A percentile compares a stretch with the other conserved stretches of the same genome.
phyloP scores from a whole-genome alignment of 129 eudicot genomes.

The Flaveria bidentis region DNA sequence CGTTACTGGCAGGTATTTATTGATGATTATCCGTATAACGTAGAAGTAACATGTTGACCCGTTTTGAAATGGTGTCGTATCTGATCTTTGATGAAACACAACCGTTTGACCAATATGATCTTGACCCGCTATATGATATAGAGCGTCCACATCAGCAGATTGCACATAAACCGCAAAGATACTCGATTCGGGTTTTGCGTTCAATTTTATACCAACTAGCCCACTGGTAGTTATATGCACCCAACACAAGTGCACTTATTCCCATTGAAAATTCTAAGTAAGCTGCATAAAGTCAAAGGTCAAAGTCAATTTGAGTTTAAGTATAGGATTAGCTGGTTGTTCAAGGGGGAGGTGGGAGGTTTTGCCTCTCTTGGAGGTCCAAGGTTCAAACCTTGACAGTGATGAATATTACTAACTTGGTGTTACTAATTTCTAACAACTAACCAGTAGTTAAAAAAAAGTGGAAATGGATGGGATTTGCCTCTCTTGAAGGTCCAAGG shows the following conservation, averaged over 20 bases:
- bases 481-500: too few relatives aligned
- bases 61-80: slow-evolving; percentile 24
- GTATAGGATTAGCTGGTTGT: too few relatives aligned
- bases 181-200: slow-evolving; percentile 67
- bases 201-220: slow-evolving; percentile 87
- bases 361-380: too few relatives aligned
- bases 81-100: slow-evolving; percentile 64
- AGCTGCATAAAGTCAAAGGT: slow-evolving; percentile 41
- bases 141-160: slow-evolving; percentile 62
- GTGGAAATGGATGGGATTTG: too few relatives aligned
- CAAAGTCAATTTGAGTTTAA: background rate
- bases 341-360: too few relatives aligned
- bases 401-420: too few relatives aligned
- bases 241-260: slow-evolving; percentile 79
- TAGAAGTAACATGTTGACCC: background rate
- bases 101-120: slow-evolving; percentile 69
- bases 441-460: too few relatives aligned
- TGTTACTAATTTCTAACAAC: too few relatives aligned
- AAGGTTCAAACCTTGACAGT: too few relatives aligned
- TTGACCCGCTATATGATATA: slow-evolving; percentile 61
- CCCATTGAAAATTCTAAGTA: slow-evolving; percentile 82
- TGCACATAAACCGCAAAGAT: slow-evolving; percentile 62
- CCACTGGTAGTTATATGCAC: slow-evolving; percentile 90
- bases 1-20: slow-evolving; percentile 49
- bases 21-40: background rate